Percentiles rank a stretch among this genome's conserved stretches.
Evolutionary conservation across 768 basidiomycete genomes (phyloP).

Genomic region (Mycena metata): DNA sequence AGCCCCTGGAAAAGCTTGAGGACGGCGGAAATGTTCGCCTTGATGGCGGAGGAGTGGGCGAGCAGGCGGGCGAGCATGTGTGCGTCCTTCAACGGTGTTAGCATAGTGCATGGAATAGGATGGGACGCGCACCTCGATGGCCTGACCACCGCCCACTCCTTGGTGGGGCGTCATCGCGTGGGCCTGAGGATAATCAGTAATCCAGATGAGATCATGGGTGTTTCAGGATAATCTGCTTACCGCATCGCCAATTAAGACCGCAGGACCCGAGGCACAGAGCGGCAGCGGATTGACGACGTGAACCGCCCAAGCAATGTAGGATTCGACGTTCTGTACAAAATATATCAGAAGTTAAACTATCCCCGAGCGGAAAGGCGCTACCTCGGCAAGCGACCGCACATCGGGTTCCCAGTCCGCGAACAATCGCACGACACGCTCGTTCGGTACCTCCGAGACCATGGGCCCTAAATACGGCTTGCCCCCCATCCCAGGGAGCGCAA

Average conservation of each 20-base stretch:
- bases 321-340: constrained; percentile 42
- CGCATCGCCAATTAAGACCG: constrained; percentile 22
- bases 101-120: neutral
- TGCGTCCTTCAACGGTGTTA: constrained; percentile 12
- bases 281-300: constrained; percentile 54
- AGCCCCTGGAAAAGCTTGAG: too few relatives aligned
- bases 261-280: constrained; percentile 11
- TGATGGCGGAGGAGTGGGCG: neutral
- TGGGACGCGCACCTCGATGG: constrained; percentile 12
- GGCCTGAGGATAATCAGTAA: neutral
- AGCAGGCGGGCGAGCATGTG: constrained; percentile 22
- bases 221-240: neutral
- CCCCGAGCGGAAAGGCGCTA: neutral
- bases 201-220: too few relatives aligned
- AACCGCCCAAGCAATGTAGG: constrained; percentile 55
- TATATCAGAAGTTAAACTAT: neutral
- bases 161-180: constrained; percentile 31
- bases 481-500: constrained; percentile 35
- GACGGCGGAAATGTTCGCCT: too few relatives aligned
- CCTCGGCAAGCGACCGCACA: constrained; percentile 36
- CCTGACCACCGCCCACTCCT: constrained; percentile 24
- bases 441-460: constrained; percentile 38
- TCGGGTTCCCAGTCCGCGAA: constrained; percentile 43
- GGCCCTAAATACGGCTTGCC: constrained; percentile 37
- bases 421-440: constrained; percentile 32